Conservation (phyloP, 768 basidiomycete species). For the Leccinum pellstonianum region DNA sequence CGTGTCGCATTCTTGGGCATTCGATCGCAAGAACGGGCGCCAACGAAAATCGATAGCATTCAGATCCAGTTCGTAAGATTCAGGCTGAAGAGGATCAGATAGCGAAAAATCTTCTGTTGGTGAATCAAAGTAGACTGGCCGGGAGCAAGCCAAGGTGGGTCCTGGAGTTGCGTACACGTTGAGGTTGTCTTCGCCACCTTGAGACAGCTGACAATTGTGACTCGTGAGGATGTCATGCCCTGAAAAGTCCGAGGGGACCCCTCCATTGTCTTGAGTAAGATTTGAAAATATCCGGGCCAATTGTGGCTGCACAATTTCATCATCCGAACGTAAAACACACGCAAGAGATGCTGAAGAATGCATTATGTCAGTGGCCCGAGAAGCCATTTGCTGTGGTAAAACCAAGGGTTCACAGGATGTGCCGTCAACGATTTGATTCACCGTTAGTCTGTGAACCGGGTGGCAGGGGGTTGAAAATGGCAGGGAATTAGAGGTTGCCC, state of each 20-base stretch:
- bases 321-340: conserved; percentile 20
- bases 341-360: conserved; percentile 8
- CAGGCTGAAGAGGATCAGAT: conserved; percentile 38
- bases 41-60: conserved; percentile 53
- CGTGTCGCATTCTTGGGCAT: conserved; percentile 9
- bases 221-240: conserved; percentile 1
- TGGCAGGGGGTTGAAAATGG: conserved; percentile 30
- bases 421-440: background rate
- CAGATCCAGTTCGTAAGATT: conserved; percentile 39
- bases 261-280: conserved; percentile 4
- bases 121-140: conserved; percentile 49
- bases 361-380: conserved; percentile 9
- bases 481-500: background rate
- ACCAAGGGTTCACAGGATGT: conserved; percentile 4
- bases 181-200: conserved; percentile 2
- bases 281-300: conserved; percentile 4
- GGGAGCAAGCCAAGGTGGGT: conserved; percentile 35
- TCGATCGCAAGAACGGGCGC: conserved; percentile 45
- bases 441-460: conserved; percentile 5
- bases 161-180: conserved; percentile 49
- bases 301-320: conserved; percentile 9
- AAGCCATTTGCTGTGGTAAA: conserved; percentile 11
- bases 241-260: conserved; percentile 18
- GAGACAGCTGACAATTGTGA: conserved; percentile 2
- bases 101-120: conserved; percentile 48